phyloP scores from a whole-genome alignment of 2,329 filamentous ascomycete species.

The Fusarium continuum region DNA sequence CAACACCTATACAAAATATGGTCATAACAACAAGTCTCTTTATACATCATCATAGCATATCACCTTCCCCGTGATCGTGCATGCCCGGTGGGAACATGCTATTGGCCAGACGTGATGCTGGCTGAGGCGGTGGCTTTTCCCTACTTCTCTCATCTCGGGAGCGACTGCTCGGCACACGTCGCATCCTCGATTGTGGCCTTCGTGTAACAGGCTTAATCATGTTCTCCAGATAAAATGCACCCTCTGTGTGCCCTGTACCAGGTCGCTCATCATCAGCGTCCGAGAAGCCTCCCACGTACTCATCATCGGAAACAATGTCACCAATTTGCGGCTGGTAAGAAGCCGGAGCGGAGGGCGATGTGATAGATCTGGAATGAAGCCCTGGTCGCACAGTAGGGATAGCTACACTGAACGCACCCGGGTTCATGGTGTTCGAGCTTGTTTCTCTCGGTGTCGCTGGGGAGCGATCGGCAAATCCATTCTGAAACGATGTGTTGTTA shows the following conservation, averaged over 20 bases:
- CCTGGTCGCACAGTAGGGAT: slow-evolving; percentile 63
- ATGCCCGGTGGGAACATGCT: slow-evolving; percentile 48
- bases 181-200: slow-evolving; percentile 58
- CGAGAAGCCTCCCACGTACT: slow-evolving; percentile 77
- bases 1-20: slow-evolving; percentile 13
- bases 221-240: slow-evolving; percentile 66
- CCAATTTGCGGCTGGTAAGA: slow-evolving; percentile 64
- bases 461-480: slow-evolving; percentile 81
- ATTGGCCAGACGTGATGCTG: slow-evolving; percentile 53
- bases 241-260: slow-evolving; percentile 52
- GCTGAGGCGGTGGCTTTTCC: slow-evolving; percentile 51
- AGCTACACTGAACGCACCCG: slow-evolving; percentile 63
- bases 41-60: slow-evolving; percentile 46
- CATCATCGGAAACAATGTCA: slow-evolving; percentile 79
- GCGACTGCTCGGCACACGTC: slow-evolving; percentile 46
- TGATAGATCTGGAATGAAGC: slow-evolving; percentile 83
- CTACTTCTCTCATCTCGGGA: slow-evolving; percentile 48
- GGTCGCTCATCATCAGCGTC: slow-evolving; percentile 74
- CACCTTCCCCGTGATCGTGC: slow-evolving; percentile 49
- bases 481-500: slow-evolving; percentile 84
- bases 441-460: slow-evolving; percentile 68
- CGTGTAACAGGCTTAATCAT: slow-evolving; percentile 69
- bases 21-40: background rate
- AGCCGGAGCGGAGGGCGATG: slow-evolving; percentile 74
- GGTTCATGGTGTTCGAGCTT: slow-evolving; percentile 70